Base-by-base conservation (phyloP, 1,284 basidiomycete species). In the Melampsora americana region DNA sequence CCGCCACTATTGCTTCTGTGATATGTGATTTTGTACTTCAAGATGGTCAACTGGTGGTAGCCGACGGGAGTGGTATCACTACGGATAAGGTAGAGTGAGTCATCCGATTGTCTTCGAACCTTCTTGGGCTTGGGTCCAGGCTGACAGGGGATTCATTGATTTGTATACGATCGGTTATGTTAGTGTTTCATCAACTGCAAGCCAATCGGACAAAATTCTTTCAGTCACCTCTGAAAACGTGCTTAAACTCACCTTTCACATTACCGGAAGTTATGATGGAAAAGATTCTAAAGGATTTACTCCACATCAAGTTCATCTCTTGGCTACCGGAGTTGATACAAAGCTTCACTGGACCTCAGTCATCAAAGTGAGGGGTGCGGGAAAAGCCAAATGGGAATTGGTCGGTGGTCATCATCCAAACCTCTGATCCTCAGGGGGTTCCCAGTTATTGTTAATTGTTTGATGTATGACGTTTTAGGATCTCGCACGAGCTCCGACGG, bases 301-400 rank as follows among this genome's bases (percentile, higher is more conserved):
- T 4, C 73, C 73, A 20, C 73, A 69, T 69, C 73, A 76, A 53
- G 66, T 76, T 35, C 46, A 26, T 30, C 53, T 76, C 35, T 56
- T 76, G 53, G 73, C 73, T 46, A 68, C 73, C 35, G 73, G 73
- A 12, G 42, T 76, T 26, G 66, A 76, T 42, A 76, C 66, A 39
- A 62, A 69, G 20, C 44, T 68, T 23, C 66, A 76, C 60, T 76
- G 73, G 73, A 66, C 50, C 23, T 16, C 66, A 16, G 44, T 66
- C 14, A 28, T 76, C 18, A 76, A 76, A 69, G 59, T 65, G 3
- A 69, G 73, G 68, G 62, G 66, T 35, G 59, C 59, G n/a, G 66
- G 66, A 23, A 76, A 76, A 69, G 73, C 73, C 20, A 68, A 69
- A 53, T 76, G 73, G 73, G 73, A 76, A 61, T 65, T 76, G 39